Evolutionary conservation across 768 basidiomycete species (phyloP).

Genomic region (Termitomyces sp.): DNA sequence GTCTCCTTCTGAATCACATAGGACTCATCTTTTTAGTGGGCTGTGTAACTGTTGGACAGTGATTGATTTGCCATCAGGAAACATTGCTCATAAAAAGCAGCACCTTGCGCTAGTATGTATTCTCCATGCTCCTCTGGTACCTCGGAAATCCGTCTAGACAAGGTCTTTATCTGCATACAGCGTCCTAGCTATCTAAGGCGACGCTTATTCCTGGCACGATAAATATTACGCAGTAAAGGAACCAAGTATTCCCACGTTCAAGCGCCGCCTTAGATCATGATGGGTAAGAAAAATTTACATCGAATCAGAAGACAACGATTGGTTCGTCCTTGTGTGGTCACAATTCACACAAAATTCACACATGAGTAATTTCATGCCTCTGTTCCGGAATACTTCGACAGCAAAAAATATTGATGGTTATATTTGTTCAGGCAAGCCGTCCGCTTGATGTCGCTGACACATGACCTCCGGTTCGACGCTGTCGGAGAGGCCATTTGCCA

Average conservation of each 20-base stretch:
- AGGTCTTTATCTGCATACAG: neutral
- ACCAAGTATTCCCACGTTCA: conserved; percentile 1
- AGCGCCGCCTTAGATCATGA: neutral
- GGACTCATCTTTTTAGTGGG: no score
- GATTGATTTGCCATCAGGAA: neutral
- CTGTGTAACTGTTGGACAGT: neutral
- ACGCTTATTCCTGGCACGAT: neutral
- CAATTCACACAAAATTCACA: neutral
- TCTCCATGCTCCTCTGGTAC: neutral
- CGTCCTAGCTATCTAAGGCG: neutral
- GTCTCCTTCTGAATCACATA: neutral
- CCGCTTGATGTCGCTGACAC: neutral
- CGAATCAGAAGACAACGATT: neutral
- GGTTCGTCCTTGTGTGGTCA: neutral
- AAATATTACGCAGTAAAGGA: neutral
- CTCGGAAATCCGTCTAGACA: conserved; percentile 3
- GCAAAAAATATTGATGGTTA: no score
- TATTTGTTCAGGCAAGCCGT: neutral
- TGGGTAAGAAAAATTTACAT: neutral
- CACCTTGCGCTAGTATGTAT: neutral
- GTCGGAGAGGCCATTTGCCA: neutral
- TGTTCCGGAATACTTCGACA: neutral
- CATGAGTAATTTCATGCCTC: neutral
- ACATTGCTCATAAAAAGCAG: neutral
- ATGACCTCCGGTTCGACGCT: neutral